Percentiles rank a stretch among this genome's conserved stretches.
Evolutionary conservation across 805 yeast genomes (phyloP).

Genomic region (Kazachstania viticola): DNA sequence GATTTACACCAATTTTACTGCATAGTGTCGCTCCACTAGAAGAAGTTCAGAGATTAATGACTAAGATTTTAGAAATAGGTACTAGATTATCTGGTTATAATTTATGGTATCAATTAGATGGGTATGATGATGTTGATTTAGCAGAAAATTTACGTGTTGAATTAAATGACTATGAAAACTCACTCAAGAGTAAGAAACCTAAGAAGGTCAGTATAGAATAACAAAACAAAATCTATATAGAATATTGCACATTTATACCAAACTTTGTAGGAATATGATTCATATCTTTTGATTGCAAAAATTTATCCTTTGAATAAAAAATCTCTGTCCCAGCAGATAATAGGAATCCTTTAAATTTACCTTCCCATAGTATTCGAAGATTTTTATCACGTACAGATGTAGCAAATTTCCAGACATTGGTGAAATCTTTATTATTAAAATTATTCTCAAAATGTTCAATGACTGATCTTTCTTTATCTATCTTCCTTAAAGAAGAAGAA

Average conservation of each 20-base stretch:
- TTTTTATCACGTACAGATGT: slow-evolving; percentile 55
- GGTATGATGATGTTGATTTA: slow-evolving; percentile 51
- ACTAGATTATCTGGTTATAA: slow-evolving; percentile 47
- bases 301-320: slow-evolving; percentile 15
- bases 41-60: slow-evolving; percentile 52
- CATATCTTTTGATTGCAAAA: slow-evolving; percentile 21
- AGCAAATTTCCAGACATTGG: slow-evolving; percentile 63
- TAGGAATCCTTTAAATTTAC: slow-evolving; percentile 68
- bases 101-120: slow-evolving; percentile 79
- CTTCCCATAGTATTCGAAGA: slow-evolving; percentile 74
- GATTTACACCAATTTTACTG: slow-evolving; percentile 50
- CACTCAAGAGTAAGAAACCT: slow-evolving; percentile 28
- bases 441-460: slow-evolving; percentile 40
- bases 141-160: slow-evolving; percentile 55
- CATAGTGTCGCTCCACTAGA: slow-evolving; percentile 53
- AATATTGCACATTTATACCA: slow-evolving; percentile 24
- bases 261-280: slow-evolving; percentile 31
- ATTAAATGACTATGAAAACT: slow-evolving; percentile 42
- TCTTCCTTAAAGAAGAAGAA: slow-evolving; percentile 23
- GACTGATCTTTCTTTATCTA: slow-evolving; percentile 29
- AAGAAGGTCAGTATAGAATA: slow-evolving; percentile 4
- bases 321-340: slow-evolving; percentile 62
- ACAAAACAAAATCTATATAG: slow-evolving; percentile 5
- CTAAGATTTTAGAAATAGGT: slow-evolving; percentile 46
- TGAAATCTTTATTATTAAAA: slow-evolving; percentile 43